Evolutionary conservation across 768 basidiomycete genomes (phyloP).

Genomic region (Cubamyces lactineus): DNA sequence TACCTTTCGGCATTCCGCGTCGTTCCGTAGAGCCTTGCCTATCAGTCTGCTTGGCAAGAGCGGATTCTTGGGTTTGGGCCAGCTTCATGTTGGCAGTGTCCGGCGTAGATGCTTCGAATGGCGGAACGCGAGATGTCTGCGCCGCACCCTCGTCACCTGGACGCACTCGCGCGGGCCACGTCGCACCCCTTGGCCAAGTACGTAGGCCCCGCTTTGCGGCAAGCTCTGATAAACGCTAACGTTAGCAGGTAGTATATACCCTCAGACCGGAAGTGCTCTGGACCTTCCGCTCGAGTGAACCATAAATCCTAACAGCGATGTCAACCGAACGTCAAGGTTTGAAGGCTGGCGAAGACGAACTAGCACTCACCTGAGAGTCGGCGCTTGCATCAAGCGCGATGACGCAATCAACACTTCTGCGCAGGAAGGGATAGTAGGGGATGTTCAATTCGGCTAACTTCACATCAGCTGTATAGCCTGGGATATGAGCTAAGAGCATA

Average conservation of each 20-base stretch:
- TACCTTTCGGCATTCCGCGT: conserved; percentile 25
- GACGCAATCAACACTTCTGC: conserved; percentile 32
- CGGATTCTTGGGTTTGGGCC: conserved; percentile 31
- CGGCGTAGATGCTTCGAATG: conserved; percentile 17
- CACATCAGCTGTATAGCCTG: neutral
- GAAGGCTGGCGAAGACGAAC: neutral
- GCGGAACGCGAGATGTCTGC: conserved; percentile 2
- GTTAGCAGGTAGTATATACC: neutral
- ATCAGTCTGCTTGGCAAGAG: conserved; percentile 29
- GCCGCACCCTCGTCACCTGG: conserved; percentile 7
- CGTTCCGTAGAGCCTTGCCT: conserved; percentile 23
- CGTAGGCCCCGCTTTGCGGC: conserved; percentile 29
- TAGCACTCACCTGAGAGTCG: conserved; percentile 28
- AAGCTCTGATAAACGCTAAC: conserved; percentile 23
- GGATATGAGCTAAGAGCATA: neutral
- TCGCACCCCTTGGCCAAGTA: conserved; percentile 33
- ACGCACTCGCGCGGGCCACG: conserved; percentile 28
- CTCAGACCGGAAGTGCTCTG: neutral
- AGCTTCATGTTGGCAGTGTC: conserved; percentile 28
- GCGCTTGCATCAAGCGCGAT: conserved; percentile 34
- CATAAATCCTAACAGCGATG: conserved; percentile 26
- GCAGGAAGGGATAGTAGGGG: conserved; percentile 32
- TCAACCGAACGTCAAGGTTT: neutral
- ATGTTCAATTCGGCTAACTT: conserved; percentile 31
- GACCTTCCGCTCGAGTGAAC: conserved; percentile 35